Base-by-base conservation (phyloP, 2,329 filamentous ascomycete species). In the Bipolaris oryzae region DNA sequence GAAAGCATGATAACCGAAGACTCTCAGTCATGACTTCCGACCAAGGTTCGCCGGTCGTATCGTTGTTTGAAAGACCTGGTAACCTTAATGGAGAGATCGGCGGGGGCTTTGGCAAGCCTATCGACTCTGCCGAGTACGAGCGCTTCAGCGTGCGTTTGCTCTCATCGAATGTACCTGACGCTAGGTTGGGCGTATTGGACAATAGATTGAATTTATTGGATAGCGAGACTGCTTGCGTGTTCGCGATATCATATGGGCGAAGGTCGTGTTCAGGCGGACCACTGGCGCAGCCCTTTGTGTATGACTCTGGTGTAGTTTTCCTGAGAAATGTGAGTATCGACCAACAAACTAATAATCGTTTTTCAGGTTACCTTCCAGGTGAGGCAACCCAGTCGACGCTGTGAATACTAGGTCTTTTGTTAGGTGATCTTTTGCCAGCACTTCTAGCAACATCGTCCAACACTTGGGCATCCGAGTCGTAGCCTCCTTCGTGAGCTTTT, bases 391-490 rank as follows among this genome's bases (percentile, higher is more conserved):
- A 76, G 2, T 74, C 68, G 33, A 76, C 66, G 50, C 69, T 74
- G 52, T 74, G 73, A 35, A 76, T 64, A 47, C 74, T 76, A 3
- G 69, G 62, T 35, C 74, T 62, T 57, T 75, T 75, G n/a, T 50
- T 63, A 0, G 69, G 64, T 11, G 66, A 58, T 46, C 62, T 72
- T 55, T 68, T 75, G 2, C 64, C 70, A 2, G 73, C 57, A 37
- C 72, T 68, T 37, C 50, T 69, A 6, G 68, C 71, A 31, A 75
- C 60, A 34, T 74, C 72, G 43, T 72, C 67, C 13, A 78, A 55
- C 21, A 71, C 60, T 52, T 71, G 55, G 28, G 75, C 75, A 62
- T 78, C 76, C 11, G 69, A 64, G 53, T 78, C 76, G 39, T 76
- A 78, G 11, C 73, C 73, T 7, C 74, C 74, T 43, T 76, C 66